A percentile compares a stretch with the other conserved stretches of the same genome.
Evolutionary conservation across 768 basidiomycete species (phyloP).

Genomic region (Dentipellis sp.): DNA sequence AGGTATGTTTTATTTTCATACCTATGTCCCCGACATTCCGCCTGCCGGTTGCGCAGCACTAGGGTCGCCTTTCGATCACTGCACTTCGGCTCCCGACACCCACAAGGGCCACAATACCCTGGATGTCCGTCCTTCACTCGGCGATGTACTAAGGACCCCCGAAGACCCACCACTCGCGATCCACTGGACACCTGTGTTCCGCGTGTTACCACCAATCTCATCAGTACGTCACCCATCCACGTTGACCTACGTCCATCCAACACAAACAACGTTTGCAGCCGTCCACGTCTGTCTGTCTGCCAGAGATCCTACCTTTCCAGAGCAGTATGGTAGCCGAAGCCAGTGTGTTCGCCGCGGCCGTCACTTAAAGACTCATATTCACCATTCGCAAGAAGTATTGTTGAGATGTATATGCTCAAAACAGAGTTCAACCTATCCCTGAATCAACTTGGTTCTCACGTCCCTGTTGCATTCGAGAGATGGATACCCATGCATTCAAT

Average conservation of each 20-base stretch:
- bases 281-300: slow-evolving; percentile 35
- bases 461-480: too few relatives aligned
- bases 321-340: slow-evolving; percentile 22
- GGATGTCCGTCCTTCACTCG: slow-evolving; percentile 34
- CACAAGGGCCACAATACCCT: too few relatives aligned
- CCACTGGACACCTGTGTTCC: slow-evolving; percentile 16
- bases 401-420: too few relatives aligned
- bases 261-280: slow-evolving; percentile 17
- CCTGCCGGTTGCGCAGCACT: slow-evolving; percentile 1
- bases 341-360: slow-evolving; percentile 19
- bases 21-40: slow-evolving; percentile 1
- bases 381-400: too few relatives aligned
- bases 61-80: background rate
- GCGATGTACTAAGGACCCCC: too few relatives aligned
- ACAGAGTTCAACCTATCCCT: too few relatives aligned
- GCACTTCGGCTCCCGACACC: background rate
- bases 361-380: slow-evolving; percentile 22
- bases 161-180: slow-evolving; percentile 26
- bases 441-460: too few relatives aligned
- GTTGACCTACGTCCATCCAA: too few relatives aligned
- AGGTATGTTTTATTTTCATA: slow-evolving; percentile 5
- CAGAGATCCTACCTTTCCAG: slow-evolving; percentile 27
- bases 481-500: too few relatives aligned
- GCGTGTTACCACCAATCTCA: slow-evolving; percentile 22
- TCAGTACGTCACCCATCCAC: background rate